Base-by-base conservation (phyloP, 306 rosid species). In the Dicorynia guianensis region DNA sequence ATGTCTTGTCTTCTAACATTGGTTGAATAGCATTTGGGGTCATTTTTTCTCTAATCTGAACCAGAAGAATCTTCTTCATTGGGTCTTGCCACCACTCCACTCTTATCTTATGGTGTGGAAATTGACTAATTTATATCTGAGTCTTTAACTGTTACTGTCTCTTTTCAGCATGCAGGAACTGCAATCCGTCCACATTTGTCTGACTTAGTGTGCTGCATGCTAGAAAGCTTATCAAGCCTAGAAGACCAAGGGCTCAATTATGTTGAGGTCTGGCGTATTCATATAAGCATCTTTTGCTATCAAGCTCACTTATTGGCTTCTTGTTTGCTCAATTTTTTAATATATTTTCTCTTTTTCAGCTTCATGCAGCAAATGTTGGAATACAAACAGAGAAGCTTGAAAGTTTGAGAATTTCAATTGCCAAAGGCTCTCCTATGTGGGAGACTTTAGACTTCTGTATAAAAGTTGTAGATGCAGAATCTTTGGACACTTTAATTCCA, bases 401-500 rank as follows among this genome's bases (percentile, higher is more conserved):
- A 77, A 82, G 80, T 81, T 84, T 95, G 83, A 92, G 97, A 87
- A 85, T 95, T 83, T 92, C 98, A 46, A 92, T 92, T 64, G 95
- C 98, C 71, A 95, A 95, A 84, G 91, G 98, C 74, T 95, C 98
- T 80, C 98, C 97, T 42, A 95, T 95, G 98, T 95, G 98, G 98
- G 98, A 95, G 68, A 95, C 98, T 74, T 93, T 92, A 71, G 97
- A 95, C 81, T 85, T 82, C 10, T 88, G 96, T 85, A 85, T 95
- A 74, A 90, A 90, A 75, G 95, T 89, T 87, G 90, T 90, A 80
- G 97, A 95, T 87, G 69, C 89, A 20, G 87, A 87, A 80, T 88
- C 96, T 20, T 74, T 95, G 80, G 86, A 85, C 58, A 67, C 80
- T 77, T 80, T 95, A 87, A 82, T 95, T 80, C 98, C 97, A 55